Base-by-base conservation (phyloP, 768 basidiomycete species). In the Calocera viscosa region DNA sequence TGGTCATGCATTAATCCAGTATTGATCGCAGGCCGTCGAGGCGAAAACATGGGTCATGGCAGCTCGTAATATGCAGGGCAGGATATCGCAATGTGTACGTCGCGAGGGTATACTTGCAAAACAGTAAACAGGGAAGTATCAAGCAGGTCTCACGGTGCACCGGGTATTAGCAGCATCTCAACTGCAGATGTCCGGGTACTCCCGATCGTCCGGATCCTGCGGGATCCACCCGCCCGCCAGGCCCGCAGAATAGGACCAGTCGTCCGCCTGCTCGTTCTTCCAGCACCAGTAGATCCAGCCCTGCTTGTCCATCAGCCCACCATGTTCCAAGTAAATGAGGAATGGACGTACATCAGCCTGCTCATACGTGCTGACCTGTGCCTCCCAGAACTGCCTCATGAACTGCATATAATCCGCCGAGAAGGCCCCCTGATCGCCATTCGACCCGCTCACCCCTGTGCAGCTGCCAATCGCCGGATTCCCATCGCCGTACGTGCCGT, bases 201-300 rank as follows among this genome's bases (percentile, higher is more conserved):
- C 72, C 68, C 85, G 79, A 69, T 88, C 75, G n/a, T 83, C 82
- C 2, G 87, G 86, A 73, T 89, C 81, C 67, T 81, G 79, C 16
- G 89, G 87, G 69, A 90, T 89, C 88, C 87, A 90, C 64, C 88
- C 89, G 35, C 85, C 86, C 73, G 85, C 80, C 14, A 90, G 74
- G 2, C 89, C 88, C 70, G 81, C 84, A 75, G 84, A 82, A 73
- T 90, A 90, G 71, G 86, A 87, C 87, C 86, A 89, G 69, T 89
- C 85, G 73, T 88, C 86, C 16, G 84, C 85, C 69, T 81, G 82
- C 75, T 89, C 88, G 53, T 60, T 60, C 53, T 60, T 60, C 53
- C 53, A 60, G 30, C 53, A 60, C 53, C 53, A 60, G 53, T 60
- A 60, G 11, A 60, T 60, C 53, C 53, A 60, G 2, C 53, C 53